Base-by-base conservation (phyloP, 2,329 filamentous ascomycete genomes). In the Madurella mycetomatis region DNA sequence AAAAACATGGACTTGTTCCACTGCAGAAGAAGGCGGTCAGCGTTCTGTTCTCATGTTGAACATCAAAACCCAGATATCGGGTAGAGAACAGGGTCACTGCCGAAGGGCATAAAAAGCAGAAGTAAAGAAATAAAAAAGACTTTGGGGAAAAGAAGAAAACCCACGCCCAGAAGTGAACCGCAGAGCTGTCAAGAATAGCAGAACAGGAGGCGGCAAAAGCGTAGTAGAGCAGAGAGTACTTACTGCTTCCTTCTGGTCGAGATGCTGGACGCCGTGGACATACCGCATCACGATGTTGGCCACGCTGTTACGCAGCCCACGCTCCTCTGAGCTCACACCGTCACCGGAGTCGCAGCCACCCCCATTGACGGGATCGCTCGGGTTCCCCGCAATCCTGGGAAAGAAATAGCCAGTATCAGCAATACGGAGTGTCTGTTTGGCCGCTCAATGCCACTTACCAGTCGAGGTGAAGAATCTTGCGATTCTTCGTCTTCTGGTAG, bases 1-100 rank as follows among this genome's bases (percentile, higher is more conserved):
- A 43, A 57, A 42, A 60, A 54, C 51, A 59, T 37, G n/a, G 52
- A 7, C 42, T 57, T 60, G 51, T 55, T 55, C 59, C 59, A 62
- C 59, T 61, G 49, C 25, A 12, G 25, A 37, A 18, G 18, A 46
- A 41, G 11, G 5, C 25, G 16, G 48, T 57, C 18, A 57, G 55
- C 47, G 12, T 30, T 25, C 15, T 39, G 17, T 51, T 47, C 11
- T 5, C 13, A 32, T 11, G n/a, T 12, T n/a, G 9, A 3, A 25
- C 4, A 41, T 13, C 34, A 19, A 25, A 37, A 15, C 11, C 25
- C 25, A 7, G 25, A 7, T 7, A 25, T 25, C 25, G 7, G 25
- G 25, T 7, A 7, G 25, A 25, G 25, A 25, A 25, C 7, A 25
- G 7, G 3, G 25, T 3, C 4, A 25, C 3, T 25, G 25, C 25